phyloP scores from a whole-genome alignment of 2,329 filamentous ascomycete species.

The Graphium sp. region DNA sequence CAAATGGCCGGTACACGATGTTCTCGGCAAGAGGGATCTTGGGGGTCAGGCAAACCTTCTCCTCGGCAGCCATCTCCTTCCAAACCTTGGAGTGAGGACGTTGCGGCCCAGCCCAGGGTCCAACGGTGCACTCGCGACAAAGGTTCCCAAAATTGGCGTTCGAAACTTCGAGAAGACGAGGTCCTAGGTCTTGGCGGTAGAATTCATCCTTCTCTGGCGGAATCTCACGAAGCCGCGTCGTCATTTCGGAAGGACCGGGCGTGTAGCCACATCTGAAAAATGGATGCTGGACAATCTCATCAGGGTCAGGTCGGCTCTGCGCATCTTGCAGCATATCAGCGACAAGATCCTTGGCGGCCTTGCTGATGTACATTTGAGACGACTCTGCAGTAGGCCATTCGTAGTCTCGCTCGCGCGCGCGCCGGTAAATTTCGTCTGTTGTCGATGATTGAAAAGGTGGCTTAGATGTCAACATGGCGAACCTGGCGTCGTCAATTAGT shows the following conservation, averaged over 20 bases:
- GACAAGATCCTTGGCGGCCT: slow-evolving; percentile 63
- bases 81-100: slow-evolving; percentile 38
- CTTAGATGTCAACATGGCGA: slow-evolving; percentile 91
- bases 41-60: slow-evolving; percentile 47
- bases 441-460: slow-evolving; percentile 91
- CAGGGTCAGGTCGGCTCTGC: slow-evolving; percentile 57
- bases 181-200: slow-evolving; percentile 28
- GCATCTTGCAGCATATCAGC: slow-evolving; percentile 61
- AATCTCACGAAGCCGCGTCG: slow-evolving; percentile 34
- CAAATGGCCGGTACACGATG: slow-evolving; percentile 47
- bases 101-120: slow-evolving; percentile 30
- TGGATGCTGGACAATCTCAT: slow-evolving; percentile 60
- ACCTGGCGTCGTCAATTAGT: slow-evolving; percentile 33
- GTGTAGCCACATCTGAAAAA: slow-evolving; percentile 69
- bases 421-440: slow-evolving; percentile 70
- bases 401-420: slow-evolving; percentile 55
- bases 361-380: slow-evolving; percentile 52
- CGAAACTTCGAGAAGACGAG: slow-evolving; percentile 27
- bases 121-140: slow-evolving; percentile 41
- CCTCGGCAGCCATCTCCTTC: slow-evolving; percentile 51
- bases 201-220: slow-evolving; percentile 40
- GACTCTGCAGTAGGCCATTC: slow-evolving; percentile 58
- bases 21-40: slow-evolving; percentile 43
- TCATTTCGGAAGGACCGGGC: slow-evolving; percentile 44
- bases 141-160: slow-evolving; percentile 35